These are phyloP conservation scores for Yamadazyma jaroonii DNA, from an alignment of 1,139 yeast genomes.

Conservation along the genomic window DNA sequence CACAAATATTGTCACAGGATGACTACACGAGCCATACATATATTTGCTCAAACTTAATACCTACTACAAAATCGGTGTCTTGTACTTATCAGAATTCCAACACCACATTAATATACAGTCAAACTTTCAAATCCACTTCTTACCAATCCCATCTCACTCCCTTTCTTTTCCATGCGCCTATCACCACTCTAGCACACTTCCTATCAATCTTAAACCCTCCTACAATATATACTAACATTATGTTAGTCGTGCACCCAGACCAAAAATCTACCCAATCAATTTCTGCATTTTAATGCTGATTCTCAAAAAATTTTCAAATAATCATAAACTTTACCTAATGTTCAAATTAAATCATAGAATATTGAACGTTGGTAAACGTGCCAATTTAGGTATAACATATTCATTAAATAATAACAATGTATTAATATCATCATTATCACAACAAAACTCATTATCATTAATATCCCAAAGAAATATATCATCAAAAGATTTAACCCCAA, in stretches of 20 bases:
- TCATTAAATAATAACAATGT: slow-evolving; percentile 2
- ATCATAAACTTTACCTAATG: not conserved
- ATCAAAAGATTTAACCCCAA: slow-evolving; percentile 46
- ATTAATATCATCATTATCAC: not conserved
- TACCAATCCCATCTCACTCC: too few relatives aligned
- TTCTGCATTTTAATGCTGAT: slow-evolving; percentile 17
- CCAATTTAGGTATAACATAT: slow-evolving; percentile 9
- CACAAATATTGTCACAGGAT: too few relatives aligned
- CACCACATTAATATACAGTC: too few relatives aligned
- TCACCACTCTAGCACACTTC: too few relatives aligned
- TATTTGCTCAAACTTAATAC: too few relatives aligned
- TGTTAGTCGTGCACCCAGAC: slow-evolving; percentile 4
- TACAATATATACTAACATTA: not conserved
- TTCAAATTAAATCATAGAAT: slow-evolving; percentile 5
- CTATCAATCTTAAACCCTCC: too few relatives aligned
- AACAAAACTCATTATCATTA: not conserved
- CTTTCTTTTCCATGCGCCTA: too few relatives aligned
- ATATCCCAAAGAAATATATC: slow-evolving; percentile 26
- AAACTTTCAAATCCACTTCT: too few relatives aligned
- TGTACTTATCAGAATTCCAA: too few relatives aligned
- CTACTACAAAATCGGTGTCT: too few relatives aligned
- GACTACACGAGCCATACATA: too few relatives aligned
- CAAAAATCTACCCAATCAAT: slow-evolving; percentile 14
- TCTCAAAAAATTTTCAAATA: slow-evolving; percentile 9
- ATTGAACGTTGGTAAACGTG: slow-evolving; percentile 11